Percentiles rank a stretch among this genome's conserved stretches.
Conservation (phyloP, 305 asterid genomes). For the Solanum hybrid region DNA sequence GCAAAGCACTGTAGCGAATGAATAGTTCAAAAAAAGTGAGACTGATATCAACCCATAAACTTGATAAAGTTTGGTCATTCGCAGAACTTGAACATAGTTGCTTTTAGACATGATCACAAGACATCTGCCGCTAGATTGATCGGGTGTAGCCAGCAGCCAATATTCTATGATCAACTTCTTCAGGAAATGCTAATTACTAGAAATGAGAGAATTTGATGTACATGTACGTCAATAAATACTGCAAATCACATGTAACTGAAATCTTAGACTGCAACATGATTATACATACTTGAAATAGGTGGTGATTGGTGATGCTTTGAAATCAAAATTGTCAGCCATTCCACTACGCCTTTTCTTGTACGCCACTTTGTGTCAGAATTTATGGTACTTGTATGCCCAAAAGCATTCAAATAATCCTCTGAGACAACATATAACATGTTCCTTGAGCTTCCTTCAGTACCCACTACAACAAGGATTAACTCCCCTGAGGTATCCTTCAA, state of each 20-base stretch:
- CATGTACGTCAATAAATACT: not conserved
- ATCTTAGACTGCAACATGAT: not conserved
- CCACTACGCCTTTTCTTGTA: not conserved
- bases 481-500: constrained; percentile 19
- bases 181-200: not conserved
- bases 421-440: not conserved
- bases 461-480: constrained; percentile 17
- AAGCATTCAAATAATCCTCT: constrained; percentile 23
- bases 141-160: not conserved
- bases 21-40: not conserved
- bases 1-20: not conserved
- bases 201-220: not conserved
- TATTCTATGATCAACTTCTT: too few relatives aligned
- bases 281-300: not conserved
- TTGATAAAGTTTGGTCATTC: not conserved
- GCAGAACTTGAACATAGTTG: not conserved
- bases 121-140: not conserved
- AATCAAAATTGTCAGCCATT: not conserved
- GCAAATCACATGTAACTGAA: not conserved
- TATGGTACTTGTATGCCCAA: constrained; percentile 7
- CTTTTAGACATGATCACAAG: not conserved
- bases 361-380: not conserved
- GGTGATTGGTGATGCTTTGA: not conserved
- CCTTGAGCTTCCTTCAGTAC: not conserved
- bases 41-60: not conserved